Evolutionary conservation across 345 rosid species (phyloP), one percentile per base, ranked within the genome.

Genomic region (Psidium friedrichsthalianum): DNA sequence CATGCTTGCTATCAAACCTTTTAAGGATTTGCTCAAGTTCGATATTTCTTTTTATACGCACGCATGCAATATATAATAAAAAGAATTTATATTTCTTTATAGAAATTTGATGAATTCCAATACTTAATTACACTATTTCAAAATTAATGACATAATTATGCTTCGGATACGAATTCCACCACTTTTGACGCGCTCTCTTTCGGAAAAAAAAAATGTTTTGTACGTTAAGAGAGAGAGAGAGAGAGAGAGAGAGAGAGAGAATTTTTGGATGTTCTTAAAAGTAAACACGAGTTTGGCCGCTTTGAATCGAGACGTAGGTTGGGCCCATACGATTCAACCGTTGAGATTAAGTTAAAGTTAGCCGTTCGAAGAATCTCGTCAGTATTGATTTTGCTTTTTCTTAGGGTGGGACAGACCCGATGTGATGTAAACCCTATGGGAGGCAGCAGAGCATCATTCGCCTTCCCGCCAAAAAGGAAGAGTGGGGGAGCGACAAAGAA

Each of bases 151-250:
- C 2, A 27, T 61, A 7, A 61, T 6, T 61, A 27, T 3, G 29
- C 0, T 27, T 27, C 2, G 2, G 15, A 14, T 58, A 58, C 0
- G 1, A 27, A 59, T 59, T 59, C 6, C 11, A 61, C 4, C 0
- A 0, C 32, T 25, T 56, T 57, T 2, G 3, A 58, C 1, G 3
- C 6, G 51, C 51, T 47, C 51, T 47, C 51, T 47, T 47, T 47
- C 8, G 2, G 52, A 3, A 11, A 51, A 51, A 11, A 11, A 11
- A 51, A 51, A 11, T 51, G 52, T 11, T 11, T 51, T 11, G 52
- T 51, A 3, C 14, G 52, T 2, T 1, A 9, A 47, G 5, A 47
- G 10, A 8, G 10, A 10, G 0, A 51, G 11, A 10, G 0, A 51
- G 11, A 51, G 52, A 47, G 10, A 8, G 10, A 10, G 0, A 51